A percentile compares a stretch with the other conserved stretches of the same genome.
phyloP scores from a whole-genome alignment of 495 filamentous ascomycete genomes.

The Tuber aestivum region DNA sequence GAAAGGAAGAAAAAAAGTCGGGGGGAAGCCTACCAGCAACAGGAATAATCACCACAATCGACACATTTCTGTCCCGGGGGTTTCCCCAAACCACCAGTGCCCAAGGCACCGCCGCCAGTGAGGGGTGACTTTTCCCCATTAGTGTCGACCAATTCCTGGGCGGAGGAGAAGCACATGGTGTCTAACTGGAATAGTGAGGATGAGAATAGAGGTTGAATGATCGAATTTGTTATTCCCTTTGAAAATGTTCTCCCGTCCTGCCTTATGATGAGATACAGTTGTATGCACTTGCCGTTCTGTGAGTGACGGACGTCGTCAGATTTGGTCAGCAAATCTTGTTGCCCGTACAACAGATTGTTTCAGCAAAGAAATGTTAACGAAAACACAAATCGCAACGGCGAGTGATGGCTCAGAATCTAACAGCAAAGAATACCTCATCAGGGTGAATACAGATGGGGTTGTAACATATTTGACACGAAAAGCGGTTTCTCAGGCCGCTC shows the following conservation, averaged over 20 bases:
- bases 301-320: neutral
- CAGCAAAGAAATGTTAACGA: neutral
- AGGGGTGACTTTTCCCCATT: conserved; percentile 36
- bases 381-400: neutral
- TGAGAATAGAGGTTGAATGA: neutral
- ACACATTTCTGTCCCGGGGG: conserved; percentile 30
- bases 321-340: neutral
- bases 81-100: conserved; percentile 29
- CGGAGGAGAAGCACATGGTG: conserved; percentile 23
- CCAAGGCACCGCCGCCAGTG: conserved; percentile 25
- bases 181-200: neutral
- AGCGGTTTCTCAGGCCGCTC: conserved; percentile 21
- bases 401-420: conserved; percentile 14
- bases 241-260: neutral
- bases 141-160: conserved; percentile 15
- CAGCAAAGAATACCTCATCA: conserved; percentile 27
- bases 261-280: neutral
- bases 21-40: conserved; percentile 29
- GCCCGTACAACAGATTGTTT: neutral
- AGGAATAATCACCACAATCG: conserved; percentile 32
- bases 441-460: conserved; percentile 27
- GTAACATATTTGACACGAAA: conserved; percentile 20
- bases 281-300: neutral
- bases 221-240: conserved; percentile 18
- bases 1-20: neutral